These are phyloP conservation scores for Trametes gibbosa DNA, from an alignment of 768 basidiomycete genomes.

Conservation along the genomic window DNA sequence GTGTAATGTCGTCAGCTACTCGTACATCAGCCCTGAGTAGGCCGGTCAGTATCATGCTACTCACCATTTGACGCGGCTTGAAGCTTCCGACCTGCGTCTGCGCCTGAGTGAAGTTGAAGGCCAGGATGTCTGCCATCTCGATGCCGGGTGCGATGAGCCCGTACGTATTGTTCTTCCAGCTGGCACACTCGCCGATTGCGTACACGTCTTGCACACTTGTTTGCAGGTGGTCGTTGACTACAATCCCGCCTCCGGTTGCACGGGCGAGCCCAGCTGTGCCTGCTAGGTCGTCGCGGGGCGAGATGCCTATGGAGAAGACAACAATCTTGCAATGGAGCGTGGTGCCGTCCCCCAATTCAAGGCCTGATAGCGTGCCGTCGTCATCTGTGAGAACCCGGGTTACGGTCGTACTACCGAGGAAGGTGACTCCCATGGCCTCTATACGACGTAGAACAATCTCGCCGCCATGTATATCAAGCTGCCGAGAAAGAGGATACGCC, in stretches of 20 bases:
- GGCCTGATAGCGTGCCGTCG: slow-evolving; percentile 41
- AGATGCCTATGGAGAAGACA: slow-evolving; percentile 69
- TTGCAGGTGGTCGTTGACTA: slow-evolving; percentile 53
- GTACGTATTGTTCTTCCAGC: slow-evolving; percentile 65
- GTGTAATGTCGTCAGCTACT: slow-evolving; percentile 27
- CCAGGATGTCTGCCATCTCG: slow-evolving; percentile 73
- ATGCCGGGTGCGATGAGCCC: slow-evolving; percentile 75
- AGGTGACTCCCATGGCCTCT: slow-evolving; percentile 55
- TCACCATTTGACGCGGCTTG: slow-evolving; percentile 43
- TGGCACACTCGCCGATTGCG: slow-evolving; percentile 76
- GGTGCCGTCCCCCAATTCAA: slow-evolving; percentile 48
- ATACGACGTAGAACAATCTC: slow-evolving; percentile 61
- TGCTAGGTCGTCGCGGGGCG: slow-evolving; percentile 68
- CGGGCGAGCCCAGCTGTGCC: slow-evolving; percentile 49
- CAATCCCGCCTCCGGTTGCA: slow-evolving; percentile 50
- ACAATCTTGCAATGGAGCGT: slow-evolving; percentile 50
- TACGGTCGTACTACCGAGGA: slow-evolving; percentile 43
- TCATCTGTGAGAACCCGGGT: slow-evolving; percentile 37
- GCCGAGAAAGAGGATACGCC: slow-evolving; percentile 53
- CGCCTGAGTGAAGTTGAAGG: slow-evolving; percentile 67
- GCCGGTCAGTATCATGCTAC: background rate
- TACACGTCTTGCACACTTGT: slow-evolving; percentile 61
- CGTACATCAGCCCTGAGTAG: background rate
- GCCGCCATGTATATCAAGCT: slow-evolving; percentile 55
- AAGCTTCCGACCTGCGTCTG: slow-evolving; percentile 40